Conservation (phyloP, 768 basidiomycete species). For the Trametes villosa region DNA sequence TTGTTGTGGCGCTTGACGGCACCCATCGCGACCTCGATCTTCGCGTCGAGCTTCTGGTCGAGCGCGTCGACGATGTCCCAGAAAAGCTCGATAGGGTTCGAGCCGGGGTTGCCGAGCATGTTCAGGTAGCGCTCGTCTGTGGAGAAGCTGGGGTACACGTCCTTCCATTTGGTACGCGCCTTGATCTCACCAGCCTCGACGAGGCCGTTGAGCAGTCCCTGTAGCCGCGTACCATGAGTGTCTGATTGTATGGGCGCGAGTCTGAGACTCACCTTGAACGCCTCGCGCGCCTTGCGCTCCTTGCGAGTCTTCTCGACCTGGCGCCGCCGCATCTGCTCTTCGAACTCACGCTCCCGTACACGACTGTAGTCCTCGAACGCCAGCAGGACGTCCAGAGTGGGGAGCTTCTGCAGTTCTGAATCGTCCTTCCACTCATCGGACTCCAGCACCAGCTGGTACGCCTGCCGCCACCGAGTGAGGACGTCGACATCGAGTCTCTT, state of each 20-base stretch:
- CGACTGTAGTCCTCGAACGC: constrained; percentile 95
- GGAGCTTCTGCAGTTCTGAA: constrained; percentile 76
- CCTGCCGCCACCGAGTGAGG: constrained; percentile 89
- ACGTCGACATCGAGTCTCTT: constrained; percentile 89
- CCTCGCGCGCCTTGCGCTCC: constrained; percentile 91
- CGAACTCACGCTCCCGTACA: constrained; percentile 88
- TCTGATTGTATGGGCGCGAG: no score
- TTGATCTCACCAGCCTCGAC: constrained; percentile 67
- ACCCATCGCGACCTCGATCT: constrained; percentile 69
- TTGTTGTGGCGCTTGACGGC: constrained; percentile 58
- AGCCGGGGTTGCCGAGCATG: constrained; percentile 92
- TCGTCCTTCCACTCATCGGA: constrained; percentile 83
- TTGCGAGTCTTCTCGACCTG: constrained; percentile 84
- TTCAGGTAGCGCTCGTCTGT: constrained; percentile 83
- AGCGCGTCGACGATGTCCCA: constrained; percentile 91
- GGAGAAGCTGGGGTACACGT: constrained; percentile 76
- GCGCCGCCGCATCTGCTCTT: constrained; percentile 78
- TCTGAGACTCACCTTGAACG: constrained; percentile 83
- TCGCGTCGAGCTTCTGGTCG: constrained; percentile 83
- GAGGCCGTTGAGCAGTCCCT: constrained; percentile 78
- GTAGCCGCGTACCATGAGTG: constrained; percentile 8
- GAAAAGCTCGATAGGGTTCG: constrained; percentile 93
- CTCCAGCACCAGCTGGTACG: constrained; percentile 73
- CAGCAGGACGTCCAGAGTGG: constrained; percentile 88
- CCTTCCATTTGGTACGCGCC: constrained; percentile 90